Base-by-base conservation (phyloP, 768 basidiomycete genomes). In the Rhizopogon salebrosus region DNA sequence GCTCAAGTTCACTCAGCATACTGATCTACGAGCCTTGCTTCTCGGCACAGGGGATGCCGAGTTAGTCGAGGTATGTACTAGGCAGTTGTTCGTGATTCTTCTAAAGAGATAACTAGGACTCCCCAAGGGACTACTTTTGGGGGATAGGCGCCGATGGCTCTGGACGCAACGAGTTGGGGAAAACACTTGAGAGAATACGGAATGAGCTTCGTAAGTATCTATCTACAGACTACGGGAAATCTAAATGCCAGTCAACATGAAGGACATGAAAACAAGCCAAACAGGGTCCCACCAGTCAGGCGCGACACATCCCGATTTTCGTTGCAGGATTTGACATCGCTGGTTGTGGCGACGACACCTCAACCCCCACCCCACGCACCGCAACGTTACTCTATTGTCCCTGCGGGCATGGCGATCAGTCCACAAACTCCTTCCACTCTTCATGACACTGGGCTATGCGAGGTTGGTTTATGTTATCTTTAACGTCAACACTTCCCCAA, bases 121-220 rank as follows among this genome's bases (percentile, higher is more conserved):
- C 85, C n/a, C 82, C 83, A 54, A 84, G 81, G 57, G 87, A 89
- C 64, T 74, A 84, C 37, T 88, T 88, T 67, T 89, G 87, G 86
- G 87, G 87, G n/a, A 67, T 82, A 55, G 87, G 87, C 5, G 72
- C 77, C 36, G 83, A 89, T 64, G 70, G 76, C 24, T 70, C 74
- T 60, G 87, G 87, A 20, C 79, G 81, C 37, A 89, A 89, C 57
- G 85, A 89, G 64, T 78, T 89, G 29, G 88, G 87, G 38, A 86
- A 83, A 63, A 80, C 83, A 10, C 75, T 89, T 10, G 78, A 80
- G 57, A 78, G 84, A 57, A 69, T 89, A 57, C 74, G 87, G 55
- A 67, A 71, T 42, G 78, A 75, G 63, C 68, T 87, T 49, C 80
- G 79, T 62, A 37, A 24, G 66, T 60, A 51, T 46, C 8, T 5